phyloP scores from a whole-genome alignment of 2,329 filamentous ascomycete species.

The Aspergillus floridensis region DNA sequence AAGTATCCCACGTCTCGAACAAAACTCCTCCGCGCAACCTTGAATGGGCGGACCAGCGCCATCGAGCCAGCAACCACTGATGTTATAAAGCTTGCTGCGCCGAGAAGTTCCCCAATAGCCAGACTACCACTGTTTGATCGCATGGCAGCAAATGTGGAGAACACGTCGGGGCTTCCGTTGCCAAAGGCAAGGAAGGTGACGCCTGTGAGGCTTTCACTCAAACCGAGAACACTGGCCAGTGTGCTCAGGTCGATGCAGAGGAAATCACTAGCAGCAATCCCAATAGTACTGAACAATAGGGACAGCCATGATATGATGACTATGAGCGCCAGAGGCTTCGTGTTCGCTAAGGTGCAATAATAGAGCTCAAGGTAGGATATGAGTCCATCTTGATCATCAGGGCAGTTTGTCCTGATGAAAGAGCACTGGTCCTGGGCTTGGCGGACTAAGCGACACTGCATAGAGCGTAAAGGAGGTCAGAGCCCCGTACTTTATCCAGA shows the following conservation, averaged over 20 bases:
- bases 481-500: neutral
- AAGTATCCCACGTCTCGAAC: slow-evolving; percentile 92
- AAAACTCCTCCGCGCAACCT: slow-evolving; percentile 84
- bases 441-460: slow-evolving; percentile 76
- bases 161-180: slow-evolving; percentile 96
- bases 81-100: slow-evolving; percentile 93
- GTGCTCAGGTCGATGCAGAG: slow-evolving; percentile 96
- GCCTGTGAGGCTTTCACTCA: slow-evolving; percentile 93
- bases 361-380: slow-evolving; percentile 86
- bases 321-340: slow-evolving; percentile 73
- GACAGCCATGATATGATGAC: slow-evolving; percentile 80
- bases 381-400: slow-evolving; percentile 84
- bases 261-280: slow-evolving; percentile 96
- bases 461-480: neutral
- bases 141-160: slow-evolving; percentile 98
- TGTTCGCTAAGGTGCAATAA: slow-evolving; percentile 72
- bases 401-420: slow-evolving; percentile 78
- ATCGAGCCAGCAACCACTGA: slow-evolving; percentile 95
- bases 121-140: slow-evolving; percentile 94
- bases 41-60: slow-evolving; percentile 93
- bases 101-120: slow-evolving; percentile 91
- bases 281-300: slow-evolving; percentile 91
- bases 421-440: slow-evolving; percentile 75
- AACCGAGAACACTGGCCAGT: slow-evolving; percentile 80
- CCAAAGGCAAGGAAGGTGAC: slow-evolving; percentile 96